Evolutionary conservation across 345 rosid genomes (phyloP).

Genomic region (Eucalyptus sideroxylon): DNA sequence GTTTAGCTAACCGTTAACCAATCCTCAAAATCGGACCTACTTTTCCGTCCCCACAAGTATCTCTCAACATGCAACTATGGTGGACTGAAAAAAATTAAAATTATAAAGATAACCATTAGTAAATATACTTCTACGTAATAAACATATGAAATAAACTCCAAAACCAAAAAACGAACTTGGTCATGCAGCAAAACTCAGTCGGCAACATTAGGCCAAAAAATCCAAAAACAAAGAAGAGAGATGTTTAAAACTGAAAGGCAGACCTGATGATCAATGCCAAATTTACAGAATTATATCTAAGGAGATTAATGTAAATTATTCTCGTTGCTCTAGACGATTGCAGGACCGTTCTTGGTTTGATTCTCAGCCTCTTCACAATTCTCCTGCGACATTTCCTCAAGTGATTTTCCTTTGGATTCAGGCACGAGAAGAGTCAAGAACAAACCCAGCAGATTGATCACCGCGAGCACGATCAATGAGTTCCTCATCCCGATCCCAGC

Average conservation of each 20-base stretch:
- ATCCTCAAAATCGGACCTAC: not conserved
- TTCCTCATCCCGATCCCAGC: slow-evolving; percentile 1
- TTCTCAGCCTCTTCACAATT: not conserved
- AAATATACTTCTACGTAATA: not conserved
- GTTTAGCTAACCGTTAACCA: not conserved
- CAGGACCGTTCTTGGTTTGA: not conserved
- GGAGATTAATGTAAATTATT: not conserved
- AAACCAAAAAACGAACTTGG: not conserved
- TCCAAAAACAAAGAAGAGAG: not conserved
- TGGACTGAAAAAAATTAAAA: not conserved
- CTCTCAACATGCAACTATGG: not conserved
- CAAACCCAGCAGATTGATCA: not conserved
- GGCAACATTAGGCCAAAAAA: not conserved
- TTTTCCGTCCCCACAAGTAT: not conserved
- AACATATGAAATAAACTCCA: not conserved
- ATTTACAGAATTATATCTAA: not conserved
- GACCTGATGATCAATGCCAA: not conserved
- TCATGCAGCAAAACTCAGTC: not conserved
- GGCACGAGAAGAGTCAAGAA: slow-evolving; percentile 6
- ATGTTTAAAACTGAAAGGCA: not conserved
- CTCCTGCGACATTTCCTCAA: not conserved
- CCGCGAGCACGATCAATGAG: slow-evolving; percentile 1
- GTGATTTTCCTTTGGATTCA: slow-evolving; percentile 4
- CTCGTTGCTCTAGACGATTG: not conserved
- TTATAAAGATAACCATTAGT: not conserved